Conservation (phyloP, 495 filamentous ascomycete species). For the Cairneyella variabilis region DNA sequence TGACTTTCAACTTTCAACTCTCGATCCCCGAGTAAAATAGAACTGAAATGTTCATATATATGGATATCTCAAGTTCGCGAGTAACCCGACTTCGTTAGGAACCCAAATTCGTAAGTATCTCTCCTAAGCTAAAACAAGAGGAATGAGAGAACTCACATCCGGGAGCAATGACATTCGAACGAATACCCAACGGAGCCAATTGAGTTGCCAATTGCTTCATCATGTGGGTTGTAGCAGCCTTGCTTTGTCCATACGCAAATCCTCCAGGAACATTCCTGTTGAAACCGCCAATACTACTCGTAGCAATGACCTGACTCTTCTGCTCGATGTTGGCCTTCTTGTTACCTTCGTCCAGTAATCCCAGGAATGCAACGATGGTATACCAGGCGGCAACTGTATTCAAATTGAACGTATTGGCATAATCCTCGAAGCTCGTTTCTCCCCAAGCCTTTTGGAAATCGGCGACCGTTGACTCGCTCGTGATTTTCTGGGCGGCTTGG, state of each 20-base stretch:
- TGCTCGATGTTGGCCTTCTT: constrained; percentile 47
- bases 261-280: constrained; percentile 52
- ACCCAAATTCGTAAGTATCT: no score
- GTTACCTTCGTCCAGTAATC: constrained; percentile 62
- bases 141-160: constrained; percentile 46
- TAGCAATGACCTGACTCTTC: constrained; percentile 60
- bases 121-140: not conserved
- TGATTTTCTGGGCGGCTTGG: constrained; percentile 25
- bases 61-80: no score
- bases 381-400: constrained; percentile 61
- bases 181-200: constrained; percentile 56
- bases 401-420: constrained; percentile 52
- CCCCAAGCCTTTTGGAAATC: constrained; percentile 51
- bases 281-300: constrained; percentile 59
- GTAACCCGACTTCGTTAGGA: no score
- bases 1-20: not conserved
- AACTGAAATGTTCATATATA: no score
- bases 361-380: constrained; percentile 61
- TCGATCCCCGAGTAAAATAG: not conserved
- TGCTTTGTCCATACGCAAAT: constrained; percentile 60
- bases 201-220: constrained; percentile 56
- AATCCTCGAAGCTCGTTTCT: constrained; percentile 44
- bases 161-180: constrained; percentile 61
- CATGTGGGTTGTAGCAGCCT: constrained; percentile 60
- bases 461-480: constrained; percentile 30